Evolutionary conservation across 2,329 filamentous ascomycete species (phyloP), one percentile per base, ranked within the genome.

Genomic region (Calonectria honghensis): DNA sequence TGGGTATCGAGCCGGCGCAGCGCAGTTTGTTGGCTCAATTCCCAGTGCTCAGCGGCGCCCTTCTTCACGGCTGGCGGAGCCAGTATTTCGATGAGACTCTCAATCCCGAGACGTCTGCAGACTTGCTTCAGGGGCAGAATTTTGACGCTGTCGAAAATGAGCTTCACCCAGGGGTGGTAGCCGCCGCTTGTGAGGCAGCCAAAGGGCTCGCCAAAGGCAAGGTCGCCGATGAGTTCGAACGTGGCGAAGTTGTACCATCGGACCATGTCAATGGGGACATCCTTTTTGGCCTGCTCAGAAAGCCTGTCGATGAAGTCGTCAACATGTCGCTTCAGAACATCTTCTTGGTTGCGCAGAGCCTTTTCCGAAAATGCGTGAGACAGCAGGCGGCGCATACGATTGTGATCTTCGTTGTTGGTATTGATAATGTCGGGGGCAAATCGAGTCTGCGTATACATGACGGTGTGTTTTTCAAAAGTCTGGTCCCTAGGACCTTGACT

Each of bases 161-260:
- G 51, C 16, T 35, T 54, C 6, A 54, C 51, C 51, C 51, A 54
- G 13, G 51, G 51, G 35, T 54, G 51, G 16, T 35, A 54, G 29
- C 51, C 51, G 14, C 51, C 51, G 29, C 51, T 54, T 2, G 10
- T 2, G 29, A 54, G 51, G n/a, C 51, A 54, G 27, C 51, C 51
- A 32, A 54, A 54, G 14, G 51, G 51, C 16, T 54, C 51, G 11
- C 51, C 51, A 54, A 54, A 54, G 16, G 51, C 51, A 32, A 54
- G 29, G 29, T 54, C 51, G 29, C 51, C 51, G 20, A 54, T 54
- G 3, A 54, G 29, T 5, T 54, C 51, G n/a, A 54, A 54, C 2
- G 51, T 54, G 16, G 51, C 51, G 20, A 54, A 54, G 7, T 54
- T 54, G 24, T 54, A 54, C 51, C 51, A 54, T 54, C 51, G 51